These are phyloP conservation scores for Xerocomellus intermedius DNA, from an alignment of 768 basidiomycete species.

Conservation along the genomic window DNA sequence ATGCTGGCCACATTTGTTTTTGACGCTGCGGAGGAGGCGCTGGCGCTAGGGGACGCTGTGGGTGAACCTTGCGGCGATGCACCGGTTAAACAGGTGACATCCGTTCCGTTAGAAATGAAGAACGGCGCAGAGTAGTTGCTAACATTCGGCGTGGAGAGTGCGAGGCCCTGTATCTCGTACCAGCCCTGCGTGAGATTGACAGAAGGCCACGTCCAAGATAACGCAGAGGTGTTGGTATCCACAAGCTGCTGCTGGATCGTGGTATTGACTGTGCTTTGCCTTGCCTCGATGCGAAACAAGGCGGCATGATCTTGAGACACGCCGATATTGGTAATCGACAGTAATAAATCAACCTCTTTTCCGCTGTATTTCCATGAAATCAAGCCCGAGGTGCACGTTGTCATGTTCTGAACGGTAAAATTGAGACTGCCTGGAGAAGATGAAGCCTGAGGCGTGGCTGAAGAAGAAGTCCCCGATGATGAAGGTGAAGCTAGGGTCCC, in stretches of 20 bases:
- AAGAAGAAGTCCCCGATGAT: conserved; percentile 9
- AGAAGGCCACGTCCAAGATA: conserved; percentile 40
- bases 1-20: conserved; percentile 43
- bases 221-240: conserved; percentile 21
- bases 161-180: conserved; percentile 39
- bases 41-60: conserved; percentile 1
- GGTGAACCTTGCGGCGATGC: conserved; percentile 14
- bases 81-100: conserved; percentile 33
- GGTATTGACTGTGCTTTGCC: neutral
- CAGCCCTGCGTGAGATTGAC: conserved; percentile 50
- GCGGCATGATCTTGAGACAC: conserved; percentile 28
- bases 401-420: conserved; percentile 32
- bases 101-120: conserved; percentile 37
- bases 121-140: conserved; percentile 31
- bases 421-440: conserved; percentile 15
- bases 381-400: conserved; percentile 32
- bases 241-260: conserved; percentile 28
- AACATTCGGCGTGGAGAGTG: neutral
- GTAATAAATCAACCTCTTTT: conserved; percentile 23
- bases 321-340: conserved; percentile 42
- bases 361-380: conserved; percentile 44
- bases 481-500: conserved; percentile 6
- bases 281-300: conserved; percentile 4
- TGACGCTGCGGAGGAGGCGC: conserved; percentile 16
- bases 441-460: conserved; percentile 15